Conservation (phyloP, 1,284 basidiomycete species). For the Pascua sp. region DNA sequence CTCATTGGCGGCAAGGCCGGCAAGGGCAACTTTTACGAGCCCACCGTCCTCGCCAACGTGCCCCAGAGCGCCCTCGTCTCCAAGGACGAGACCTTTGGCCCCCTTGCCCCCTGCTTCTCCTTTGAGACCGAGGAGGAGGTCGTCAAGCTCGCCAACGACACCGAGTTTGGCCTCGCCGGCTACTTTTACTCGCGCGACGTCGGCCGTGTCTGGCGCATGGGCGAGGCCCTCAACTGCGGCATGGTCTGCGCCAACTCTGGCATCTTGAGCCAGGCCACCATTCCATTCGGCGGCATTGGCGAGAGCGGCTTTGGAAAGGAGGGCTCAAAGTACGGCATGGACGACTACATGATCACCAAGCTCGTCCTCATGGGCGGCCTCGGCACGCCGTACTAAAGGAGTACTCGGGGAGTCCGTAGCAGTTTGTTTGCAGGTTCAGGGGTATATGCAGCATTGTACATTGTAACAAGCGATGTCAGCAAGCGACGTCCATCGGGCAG, state of each 20-base stretch:
- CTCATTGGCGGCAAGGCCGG: conserved; percentile 72
- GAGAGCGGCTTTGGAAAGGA: conserved; percentile 58
- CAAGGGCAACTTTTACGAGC: conserved; percentile 67
- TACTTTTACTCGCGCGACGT: conserved; percentile 88
- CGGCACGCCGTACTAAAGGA: conserved; percentile 14
- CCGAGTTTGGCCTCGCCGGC: conserved; percentile 79
- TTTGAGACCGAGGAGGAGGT: conserved; percentile 93
- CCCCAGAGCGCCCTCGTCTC: conserved; percentile 60
- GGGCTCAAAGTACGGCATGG: conserved; percentile 48
- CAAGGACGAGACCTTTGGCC: conserved; percentile 82
- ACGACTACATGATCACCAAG: conserved; percentile 39
- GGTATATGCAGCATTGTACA: no score
- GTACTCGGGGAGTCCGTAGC: no score
- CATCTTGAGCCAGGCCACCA: conserved; percentile 67
- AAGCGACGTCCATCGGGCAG: no score
- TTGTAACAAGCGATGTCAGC: no score
- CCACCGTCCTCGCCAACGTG: conserved; percentile 83
- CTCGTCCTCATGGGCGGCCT: conserved; percentile 13
- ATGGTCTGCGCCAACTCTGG: conserved; percentile 79
- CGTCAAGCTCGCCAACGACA: conserved; percentile 72
- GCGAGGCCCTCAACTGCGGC: conserved; percentile 86
- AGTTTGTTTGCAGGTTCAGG: no score
- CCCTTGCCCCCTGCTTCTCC: conserved; percentile 57
- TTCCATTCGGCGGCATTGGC: conserved; percentile 78
- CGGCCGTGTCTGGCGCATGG: conserved; percentile 82